Percentiles rank a stretch among this genome's conserved stretches.
Conservation (phyloP, 495 filamentous ascomycete species). For the Penicillium bovifimosum region DNA sequence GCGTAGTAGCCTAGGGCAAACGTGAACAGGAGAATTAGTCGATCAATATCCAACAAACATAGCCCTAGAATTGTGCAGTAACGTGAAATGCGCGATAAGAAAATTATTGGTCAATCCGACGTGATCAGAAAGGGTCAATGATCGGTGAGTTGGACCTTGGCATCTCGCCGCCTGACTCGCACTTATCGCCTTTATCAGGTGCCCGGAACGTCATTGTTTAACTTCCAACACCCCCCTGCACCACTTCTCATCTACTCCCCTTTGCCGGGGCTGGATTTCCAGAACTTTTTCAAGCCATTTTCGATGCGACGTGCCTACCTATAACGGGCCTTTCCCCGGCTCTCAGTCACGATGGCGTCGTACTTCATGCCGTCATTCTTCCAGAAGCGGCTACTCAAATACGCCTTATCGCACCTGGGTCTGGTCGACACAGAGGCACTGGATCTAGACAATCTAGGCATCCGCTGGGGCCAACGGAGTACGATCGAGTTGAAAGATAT, state of each 20-base stretch:
- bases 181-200: slow-evolving; percentile 31
- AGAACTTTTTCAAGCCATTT: not conserved
- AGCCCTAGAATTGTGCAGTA: not conserved
- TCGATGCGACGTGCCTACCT: slow-evolving; percentile 24
- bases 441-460: slow-evolving; percentile 72
- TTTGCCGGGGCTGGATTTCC: slow-evolving; percentile 3
- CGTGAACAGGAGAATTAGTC: not conserved
- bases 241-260: slow-evolving; percentile 9
- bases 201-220: slow-evolving; percentile 26
- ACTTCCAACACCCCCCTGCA: slow-evolving; percentile 7
- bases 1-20: not conserved
- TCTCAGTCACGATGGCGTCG: slow-evolving; percentile 38
- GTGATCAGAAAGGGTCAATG: not conserved
- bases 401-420: slow-evolving; percentile 71
- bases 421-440: slow-evolving; percentile 75
- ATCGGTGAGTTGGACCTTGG: slow-evolving; percentile 14
- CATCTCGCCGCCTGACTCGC: slow-evolving; percentile 34
- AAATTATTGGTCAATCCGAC: not conserved
- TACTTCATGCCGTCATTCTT: slow-evolving; percentile 69
- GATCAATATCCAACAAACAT: not conserved
- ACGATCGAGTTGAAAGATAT: slow-evolving; percentile 78
- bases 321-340: slow-evolving; percentile 32
- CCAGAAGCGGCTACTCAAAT: slow-evolving; percentile 76
- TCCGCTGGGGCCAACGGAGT: slow-evolving; percentile 68
- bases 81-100: not conserved